Percentiles rank a stretch among this genome's conserved stretches.
Evolutionary conservation across 176 grass and related monocot genomes (phyloP).

Genomic region (Musa acuminata): DNA sequence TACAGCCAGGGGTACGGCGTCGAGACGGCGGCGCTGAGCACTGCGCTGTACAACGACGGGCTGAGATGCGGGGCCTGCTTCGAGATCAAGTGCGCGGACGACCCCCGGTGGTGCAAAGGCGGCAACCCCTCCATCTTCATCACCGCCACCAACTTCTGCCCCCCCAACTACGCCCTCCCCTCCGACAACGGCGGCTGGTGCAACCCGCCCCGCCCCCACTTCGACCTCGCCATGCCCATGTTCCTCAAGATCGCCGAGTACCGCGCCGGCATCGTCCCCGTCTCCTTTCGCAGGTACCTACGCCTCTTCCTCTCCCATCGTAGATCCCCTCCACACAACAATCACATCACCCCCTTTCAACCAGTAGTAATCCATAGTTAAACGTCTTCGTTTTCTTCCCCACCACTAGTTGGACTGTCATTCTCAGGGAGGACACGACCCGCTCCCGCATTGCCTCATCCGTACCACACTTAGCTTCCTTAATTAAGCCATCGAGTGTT

Average conservation of each 20-base stretch:
- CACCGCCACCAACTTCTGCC: slow-evolving; percentile 62
- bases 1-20: slow-evolving; percentile 42
- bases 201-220: slow-evolving; percentile 40
- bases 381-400: too few species aligned
- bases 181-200: slow-evolving; percentile 63
- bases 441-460: too few species aligned
- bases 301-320: too few species aligned
- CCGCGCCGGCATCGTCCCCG: slow-evolving; percentile 37
- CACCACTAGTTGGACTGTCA: too few species aligned
- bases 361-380: too few species aligned
- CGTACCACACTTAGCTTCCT: too few species aligned
- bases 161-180: slow-evolving; percentile 43
- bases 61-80: slow-evolving; percentile 39
- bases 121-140: slow-evolving; percentile 27
- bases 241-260: slow-evolving; percentile 44
- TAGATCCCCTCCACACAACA: too few species aligned
- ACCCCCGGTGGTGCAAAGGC: slow-evolving; percentile 23
- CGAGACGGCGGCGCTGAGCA: slow-evolving; percentile 42
- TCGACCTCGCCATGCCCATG: slow-evolving; percentile 48
- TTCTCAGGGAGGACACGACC: too few species aligned
- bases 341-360: too few species aligned
- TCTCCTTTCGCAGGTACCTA: slow-evolving; percentile 35
- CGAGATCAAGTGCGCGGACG: slow-evolving; percentile 36
- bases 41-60: slow-evolving; percentile 39
- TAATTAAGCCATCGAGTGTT: too few species aligned